Percentiles rank a stretch among this genome's conserved stretches.
Evolutionary conservation across 2,329 filamentous ascomycete species (phyloP).

Genomic region (Penicillium psychrosexuale): DNA sequence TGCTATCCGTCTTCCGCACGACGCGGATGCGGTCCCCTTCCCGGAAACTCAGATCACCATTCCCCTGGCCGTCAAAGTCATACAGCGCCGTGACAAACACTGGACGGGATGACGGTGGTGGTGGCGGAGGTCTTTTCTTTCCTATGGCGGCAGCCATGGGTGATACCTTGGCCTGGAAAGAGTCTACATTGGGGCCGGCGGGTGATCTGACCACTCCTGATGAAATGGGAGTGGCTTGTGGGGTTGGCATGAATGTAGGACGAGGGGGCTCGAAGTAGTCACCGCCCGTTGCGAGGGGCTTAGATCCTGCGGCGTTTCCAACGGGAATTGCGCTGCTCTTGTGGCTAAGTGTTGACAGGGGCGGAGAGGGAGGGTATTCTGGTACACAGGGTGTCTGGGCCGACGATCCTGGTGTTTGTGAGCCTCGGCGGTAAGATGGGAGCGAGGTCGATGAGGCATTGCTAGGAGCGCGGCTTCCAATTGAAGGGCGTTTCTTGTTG

Average conservation of each 20-base stretch:
- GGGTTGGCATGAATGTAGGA: slow-evolving; percentile 6
- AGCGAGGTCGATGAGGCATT: slow-evolving; percentile 32
- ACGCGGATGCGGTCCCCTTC: slow-evolving; percentile 77
- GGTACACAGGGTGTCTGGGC: slow-evolving; percentile 26
- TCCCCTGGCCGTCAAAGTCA: slow-evolving; percentile 66
- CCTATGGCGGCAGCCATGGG: slow-evolving; percentile 43
- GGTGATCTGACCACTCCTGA: slow-evolving; percentile 25
- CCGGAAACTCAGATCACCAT: slow-evolving; percentile 68
- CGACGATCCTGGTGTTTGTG: slow-evolving; percentile 27
- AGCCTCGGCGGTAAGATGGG: slow-evolving; percentile 30
- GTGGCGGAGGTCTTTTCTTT: slow-evolving; percentile 75
- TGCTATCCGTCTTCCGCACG: slow-evolving; percentile 72
- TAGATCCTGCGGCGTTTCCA: slow-evolving; percentile 14
- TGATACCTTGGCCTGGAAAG: slow-evolving; percentile 15
- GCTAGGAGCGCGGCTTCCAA: slow-evolving; percentile 39
- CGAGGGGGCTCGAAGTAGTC: slow-evolving; percentile 16
- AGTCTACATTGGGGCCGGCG: slow-evolving; percentile 30
- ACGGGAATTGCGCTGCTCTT: slow-evolving; percentile 13
- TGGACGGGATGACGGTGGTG: slow-evolving; percentile 56
- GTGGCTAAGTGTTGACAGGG: background rate
- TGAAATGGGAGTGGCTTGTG: slow-evolving; percentile 3
- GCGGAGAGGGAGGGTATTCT: slow-evolving; percentile 13
- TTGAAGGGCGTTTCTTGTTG: slow-evolving; percentile 32
- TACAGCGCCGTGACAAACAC: slow-evolving; percentile 70
- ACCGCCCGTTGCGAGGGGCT: slow-evolving; percentile 13